phyloP scores from a whole-genome alignment of 805 yeast genomes.

The Nakazawaea ishiwadae region DNA sequence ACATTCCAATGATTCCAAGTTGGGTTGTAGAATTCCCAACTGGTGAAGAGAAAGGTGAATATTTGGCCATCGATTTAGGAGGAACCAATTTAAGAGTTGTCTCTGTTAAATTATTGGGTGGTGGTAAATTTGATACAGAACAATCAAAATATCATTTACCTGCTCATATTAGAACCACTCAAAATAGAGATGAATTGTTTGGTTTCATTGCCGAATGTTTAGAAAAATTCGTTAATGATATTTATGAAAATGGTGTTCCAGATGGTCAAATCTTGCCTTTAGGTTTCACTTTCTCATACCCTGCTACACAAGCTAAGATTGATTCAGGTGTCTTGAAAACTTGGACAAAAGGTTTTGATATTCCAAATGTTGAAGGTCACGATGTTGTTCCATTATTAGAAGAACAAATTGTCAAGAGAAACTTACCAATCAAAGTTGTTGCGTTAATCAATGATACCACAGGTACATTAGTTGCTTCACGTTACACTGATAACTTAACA shows the following conservation, averaged over 20 bases:
- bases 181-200: slow-evolving; percentile 71
- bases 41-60: slow-evolving; percentile 55
- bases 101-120: slow-evolving; percentile 54
- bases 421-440: slow-evolving; percentile 81
- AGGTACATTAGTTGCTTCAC: slow-evolving; percentile 94
- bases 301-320: slow-evolving; percentile 78
- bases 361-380: slow-evolving; percentile 89
- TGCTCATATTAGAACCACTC: slow-evolving; percentile 70
- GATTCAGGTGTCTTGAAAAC: slow-evolving; percentile 87
- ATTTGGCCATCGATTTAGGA: slow-evolving; percentile 56
- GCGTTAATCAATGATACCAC: slow-evolving; percentile 97
- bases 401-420: slow-evolving; percentile 58
- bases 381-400: slow-evolving; percentile 93
- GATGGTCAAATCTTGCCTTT: slow-evolving; percentile 58
- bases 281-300: slow-evolving; percentile 96
- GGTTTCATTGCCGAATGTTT: slow-evolving; percentile 85
- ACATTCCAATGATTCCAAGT: slow-evolving; percentile 57
- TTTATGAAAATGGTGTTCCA: slow-evolving; percentile 65
- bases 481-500: slow-evolving; percentile 86
- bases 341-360: slow-evolving; percentile 99
- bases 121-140: slow-evolving; percentile 77
- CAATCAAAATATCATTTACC: slow-evolving; percentile 90
- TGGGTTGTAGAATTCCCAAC: slow-evolving; percentile 60
- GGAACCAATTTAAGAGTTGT: slow-evolving; percentile 62
- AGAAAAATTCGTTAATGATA: slow-evolving; percentile 61